A percentile compares a stretch with the other conserved stretches of the same genome.
Conservation (phyloP, 2,329 filamentous ascomycete species). For the Lachnellula hyalina region DNA sequence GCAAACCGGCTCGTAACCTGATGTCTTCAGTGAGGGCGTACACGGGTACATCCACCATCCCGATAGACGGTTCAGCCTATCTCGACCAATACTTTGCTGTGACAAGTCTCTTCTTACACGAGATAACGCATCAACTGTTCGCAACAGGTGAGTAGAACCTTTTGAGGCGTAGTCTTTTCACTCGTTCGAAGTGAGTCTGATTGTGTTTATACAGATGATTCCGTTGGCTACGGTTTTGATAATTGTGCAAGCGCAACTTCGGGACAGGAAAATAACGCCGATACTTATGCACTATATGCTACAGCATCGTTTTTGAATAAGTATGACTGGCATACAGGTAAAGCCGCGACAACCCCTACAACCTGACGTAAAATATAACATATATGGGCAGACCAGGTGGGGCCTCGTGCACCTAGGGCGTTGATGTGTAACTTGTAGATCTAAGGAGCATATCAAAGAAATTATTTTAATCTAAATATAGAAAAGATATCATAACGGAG, state of each 20-base stretch:
- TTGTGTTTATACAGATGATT: neutral
- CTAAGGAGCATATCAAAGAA: neutral
- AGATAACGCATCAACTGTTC: neutral
- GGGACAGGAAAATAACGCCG: neutral
- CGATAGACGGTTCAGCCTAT: neutral
- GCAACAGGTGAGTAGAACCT: neutral
- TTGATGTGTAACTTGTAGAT: neutral
- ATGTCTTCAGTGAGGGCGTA: neutral
- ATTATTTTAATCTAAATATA: neutral
- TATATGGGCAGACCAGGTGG: neutral
- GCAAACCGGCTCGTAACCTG: neutral
- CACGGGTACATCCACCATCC: neutral
- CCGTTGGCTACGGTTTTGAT: neutral
- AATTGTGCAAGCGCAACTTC: neutral
- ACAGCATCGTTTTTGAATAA: neutral
- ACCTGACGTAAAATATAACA: neutral
- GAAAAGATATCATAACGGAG: neutral
- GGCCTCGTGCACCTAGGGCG: neutral
- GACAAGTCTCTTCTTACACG: neutral
- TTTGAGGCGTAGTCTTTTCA: neutral
- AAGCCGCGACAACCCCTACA: neutral
- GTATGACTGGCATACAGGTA: neutral
- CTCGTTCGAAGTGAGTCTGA: neutral
- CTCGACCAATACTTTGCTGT: neutral
- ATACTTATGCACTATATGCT: neutral